phyloP scores from a whole-genome alignment of 1,284 basidiomycete genomes.

The Trametes hirsuta region DNA sequence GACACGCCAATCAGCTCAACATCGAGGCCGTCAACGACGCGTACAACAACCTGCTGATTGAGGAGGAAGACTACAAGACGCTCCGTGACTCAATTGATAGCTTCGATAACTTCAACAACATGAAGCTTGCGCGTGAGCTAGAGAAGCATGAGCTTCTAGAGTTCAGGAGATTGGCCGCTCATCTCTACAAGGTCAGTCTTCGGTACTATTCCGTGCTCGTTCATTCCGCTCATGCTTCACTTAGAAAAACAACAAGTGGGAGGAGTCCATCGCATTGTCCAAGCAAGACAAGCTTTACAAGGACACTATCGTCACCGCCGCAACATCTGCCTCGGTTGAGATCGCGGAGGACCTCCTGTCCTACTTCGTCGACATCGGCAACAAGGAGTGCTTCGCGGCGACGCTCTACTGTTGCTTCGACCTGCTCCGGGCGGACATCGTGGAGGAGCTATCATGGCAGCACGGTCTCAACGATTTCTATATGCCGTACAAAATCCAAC shows the following conservation, averaged over 20 bases:
- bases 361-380: conserved; percentile 97
- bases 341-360: conserved; percentile 93
- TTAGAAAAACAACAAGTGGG: conserved; percentile 93
- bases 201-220: background rate
- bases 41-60: conserved; percentile 95
- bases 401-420: conserved; percentile 93
- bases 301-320: conserved; percentile 94
- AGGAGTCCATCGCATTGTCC: conserved; percentile 91
- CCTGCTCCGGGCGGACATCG: conserved; percentile 86
- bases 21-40: conserved; percentile 97
- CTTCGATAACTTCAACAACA: conserved; percentile 97
- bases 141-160: conserved; percentile 94
- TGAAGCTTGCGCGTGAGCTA: conserved; percentile 83
- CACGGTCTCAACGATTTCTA: conserved; percentile 95
- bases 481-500: conserved; percentile 93
- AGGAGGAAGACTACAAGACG: conserved; percentile 99
- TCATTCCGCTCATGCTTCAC: background rate
- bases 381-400: conserved; percentile 97
- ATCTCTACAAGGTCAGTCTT: conserved; percentile 86
- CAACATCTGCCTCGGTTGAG: conserved; percentile 77
- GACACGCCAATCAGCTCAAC: conserved; percentile 66
- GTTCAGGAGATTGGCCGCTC: conserved; percentile 93
- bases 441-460: conserved; percentile 95
- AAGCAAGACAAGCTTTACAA: conserved; percentile 97
- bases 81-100: conserved; percentile 95